A percentile compares a stretch with the other conserved stretches of the same genome.
Conservation (phyloP, 2,329 filamentous ascomycete genomes). For the Capronia epimyces region DNA sequence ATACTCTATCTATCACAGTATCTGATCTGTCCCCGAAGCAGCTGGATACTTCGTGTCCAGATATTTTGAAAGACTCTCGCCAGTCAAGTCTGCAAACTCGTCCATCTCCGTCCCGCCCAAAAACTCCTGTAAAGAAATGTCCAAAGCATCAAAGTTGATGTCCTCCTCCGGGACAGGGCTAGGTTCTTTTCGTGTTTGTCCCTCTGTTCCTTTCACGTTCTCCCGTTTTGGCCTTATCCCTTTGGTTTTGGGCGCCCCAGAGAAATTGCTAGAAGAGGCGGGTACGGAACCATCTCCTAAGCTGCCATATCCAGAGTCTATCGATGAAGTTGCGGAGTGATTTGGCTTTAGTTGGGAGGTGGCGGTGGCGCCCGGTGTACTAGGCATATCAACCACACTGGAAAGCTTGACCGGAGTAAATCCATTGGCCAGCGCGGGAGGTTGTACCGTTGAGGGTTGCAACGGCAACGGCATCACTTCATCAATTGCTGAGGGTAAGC, state of each 20-base stretch:
- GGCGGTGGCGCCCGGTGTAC: neutral
- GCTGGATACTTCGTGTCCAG: constrained; percentile 8
- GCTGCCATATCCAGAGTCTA: constrained; percentile 25
- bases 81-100: constrained; percentile 13
- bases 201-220: constrained; percentile 10
- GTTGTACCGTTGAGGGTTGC: neutral
- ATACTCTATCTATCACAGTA: neutral
- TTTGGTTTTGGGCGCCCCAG: neutral
- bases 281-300: constrained; percentile 10
- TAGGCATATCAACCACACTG: constrained; percentile 4
- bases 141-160: constrained; percentile 18
- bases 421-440: neutral
- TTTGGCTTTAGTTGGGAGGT: constrained; percentile 14
- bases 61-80: constrained; percentile 2
- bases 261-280: neutral
- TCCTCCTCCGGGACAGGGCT: constrained; percentile 17
- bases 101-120: constrained; percentile 12
- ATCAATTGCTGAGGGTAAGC: constrained; percentile 2
- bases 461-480: constrained; percentile 3
- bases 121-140: constrained; percentile 17
- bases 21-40: neutral
- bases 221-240: constrained; percentile 3
- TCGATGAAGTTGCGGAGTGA: constrained; percentile 18
- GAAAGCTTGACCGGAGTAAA: constrained; percentile 12
- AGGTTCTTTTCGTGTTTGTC: neutral